Base-by-base conservation (phyloP, 306 rosid species). In the Oemleria cerasiformis region DNA sequence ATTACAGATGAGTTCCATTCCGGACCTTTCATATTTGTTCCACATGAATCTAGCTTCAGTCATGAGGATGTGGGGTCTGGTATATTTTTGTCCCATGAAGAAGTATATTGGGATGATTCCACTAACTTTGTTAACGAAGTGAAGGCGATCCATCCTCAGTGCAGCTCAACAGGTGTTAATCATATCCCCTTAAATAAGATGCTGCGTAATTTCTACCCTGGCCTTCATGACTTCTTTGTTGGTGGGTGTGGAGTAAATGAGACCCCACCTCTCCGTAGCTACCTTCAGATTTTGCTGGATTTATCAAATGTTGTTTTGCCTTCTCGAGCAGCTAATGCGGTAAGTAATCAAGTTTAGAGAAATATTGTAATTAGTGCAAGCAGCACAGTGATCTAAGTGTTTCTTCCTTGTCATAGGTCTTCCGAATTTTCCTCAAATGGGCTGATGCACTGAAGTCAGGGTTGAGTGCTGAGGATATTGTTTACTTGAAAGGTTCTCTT, bases 51-150 rank as follows among this genome's bases (percentile, higher is more conserved):
- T 74, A 73, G 76, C 77, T 78, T 74, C 73, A 77, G 79, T 63
- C 80, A 79, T 4, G 86, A 76, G 45, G 90, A 89, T 65, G 82
- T 81, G 80, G 92, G 83, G 63, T 61, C 88, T 70, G 98, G 98
- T 73, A 73, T 49, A 15, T 85, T 94, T 78, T 79, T 87, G 79
- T 80, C 78, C 73, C 87, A 87, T 59, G 72, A 68, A 61, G 88
- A 87, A 81, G 92, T 94, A 63, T 86, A 75, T 79, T 91, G 98
- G 98, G 67, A 79, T 61, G 97, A 94, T 82, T 79, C 91, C 65
- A 84, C 84, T 82, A 88, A 83, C 78, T 77, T 76, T 73, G 70
- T 86, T 78, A n/a, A n/a, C n/a, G n/a, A n/a, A n/a, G n/a, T n/a
- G n/a, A 72, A 73, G 79, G 81, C 80, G 60, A 67, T 74, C 21